Base-by-base conservation (phyloP, 1,284 basidiomycete genomes). In the Exobasidium cylindrosporum region DNA sequence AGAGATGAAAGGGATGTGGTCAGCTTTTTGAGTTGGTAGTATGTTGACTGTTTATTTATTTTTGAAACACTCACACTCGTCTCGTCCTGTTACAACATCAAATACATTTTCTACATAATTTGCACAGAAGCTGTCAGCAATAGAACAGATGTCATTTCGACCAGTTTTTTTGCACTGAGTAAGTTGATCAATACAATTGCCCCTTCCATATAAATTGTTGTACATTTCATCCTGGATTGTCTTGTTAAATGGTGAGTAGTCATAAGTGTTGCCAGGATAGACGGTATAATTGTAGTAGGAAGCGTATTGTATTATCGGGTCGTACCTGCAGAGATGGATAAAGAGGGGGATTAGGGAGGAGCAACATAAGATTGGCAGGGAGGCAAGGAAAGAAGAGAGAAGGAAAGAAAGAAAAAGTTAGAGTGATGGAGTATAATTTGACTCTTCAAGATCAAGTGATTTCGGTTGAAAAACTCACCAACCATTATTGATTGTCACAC, bases 401-500 rank as follows among this genome's bases (percentile, higher is more conserved):
- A 40, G 35, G 35, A 40, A 40, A 17, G 35, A 40, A 17, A n/a
- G n/a, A n/a, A n/a, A n/a, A n/a, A n/a, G n/a, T n/a, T n/a, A n/a
- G n/a, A n/a, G n/a, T n/a, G n/a, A n/a, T n/a, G 14, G 43, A 14
- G 14, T 44, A 44, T n/a, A n/a, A 44, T n/a, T 44, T n/a, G n/a
- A 14, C 43, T 44, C 17, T 28, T 13, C 5, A 6, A 28, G 47
- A 28, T 49, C 47, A 49, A 49, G 24, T 28, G 23, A n/a, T 44
- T 44, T 23, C 43, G 43, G 43, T 14, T 23, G 43, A 7, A 40
- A 17, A 40, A 40, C 35, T 7, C 35, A 40, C 47, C 47, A 83
- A 4, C 87, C 47, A 28, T 50, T 50, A 28, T 50, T 87, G 49
- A 88, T 83, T 28, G 86, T 85, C 23, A 88, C 82, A 14, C 84